These are phyloP conservation scores for Neobulgaria alba DNA, from an alignment of 2,329 filamentous ascomycete genomes.

Conservation along the genomic window DNA sequence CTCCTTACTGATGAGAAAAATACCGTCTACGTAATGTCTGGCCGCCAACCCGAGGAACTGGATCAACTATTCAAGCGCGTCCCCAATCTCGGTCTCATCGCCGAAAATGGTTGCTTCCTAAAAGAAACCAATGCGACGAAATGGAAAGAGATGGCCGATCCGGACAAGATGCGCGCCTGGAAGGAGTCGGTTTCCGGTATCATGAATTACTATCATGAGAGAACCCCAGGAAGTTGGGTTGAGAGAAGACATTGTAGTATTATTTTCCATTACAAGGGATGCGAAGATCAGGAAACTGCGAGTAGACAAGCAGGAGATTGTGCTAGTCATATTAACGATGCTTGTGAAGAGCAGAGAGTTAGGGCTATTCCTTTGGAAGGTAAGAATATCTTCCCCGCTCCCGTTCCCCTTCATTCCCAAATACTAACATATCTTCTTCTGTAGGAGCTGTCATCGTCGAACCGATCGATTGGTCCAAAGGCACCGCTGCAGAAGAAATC, in stretches of 20 bases:
- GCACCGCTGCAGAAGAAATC: constrained; percentile 68
- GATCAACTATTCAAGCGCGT: constrained; percentile 79
- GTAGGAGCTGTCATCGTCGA: constrained; percentile 69
- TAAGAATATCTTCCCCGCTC: too few species aligned
- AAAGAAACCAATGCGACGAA: constrained; percentile 57
- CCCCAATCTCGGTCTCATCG: constrained; percentile 78
- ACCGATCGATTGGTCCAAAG: constrained; percentile 79
- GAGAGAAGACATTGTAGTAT: constrained; percentile 89
- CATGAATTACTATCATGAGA: constrained; percentile 81
- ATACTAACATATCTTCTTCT: constrained; percentile 2
- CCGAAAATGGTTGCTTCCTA: constrained; percentile 90
- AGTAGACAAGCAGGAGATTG: constrained; percentile 79
- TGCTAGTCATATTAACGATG: constrained; percentile 90
- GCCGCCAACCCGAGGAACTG: constrained; percentile 77
- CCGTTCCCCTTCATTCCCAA: background rate
- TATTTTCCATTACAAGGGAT: constrained; percentile 81
- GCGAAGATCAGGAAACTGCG: constrained; percentile 68
- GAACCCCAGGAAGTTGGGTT: constrained; percentile 78
- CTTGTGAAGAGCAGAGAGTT: constrained; percentile 73
- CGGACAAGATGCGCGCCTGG: constrained; percentile 63
- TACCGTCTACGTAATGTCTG: constrained; percentile 89
- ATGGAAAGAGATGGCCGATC: constrained; percentile 74
- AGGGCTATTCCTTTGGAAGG: constrained; percentile 73
- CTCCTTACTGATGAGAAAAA: constrained; percentile 73
- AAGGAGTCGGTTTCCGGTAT: constrained; percentile 77